These are phyloP conservation scores for Solanum corneliomulleri DNA, from an alignment of 257 asterid species.

Conservation along the genomic window DNA sequence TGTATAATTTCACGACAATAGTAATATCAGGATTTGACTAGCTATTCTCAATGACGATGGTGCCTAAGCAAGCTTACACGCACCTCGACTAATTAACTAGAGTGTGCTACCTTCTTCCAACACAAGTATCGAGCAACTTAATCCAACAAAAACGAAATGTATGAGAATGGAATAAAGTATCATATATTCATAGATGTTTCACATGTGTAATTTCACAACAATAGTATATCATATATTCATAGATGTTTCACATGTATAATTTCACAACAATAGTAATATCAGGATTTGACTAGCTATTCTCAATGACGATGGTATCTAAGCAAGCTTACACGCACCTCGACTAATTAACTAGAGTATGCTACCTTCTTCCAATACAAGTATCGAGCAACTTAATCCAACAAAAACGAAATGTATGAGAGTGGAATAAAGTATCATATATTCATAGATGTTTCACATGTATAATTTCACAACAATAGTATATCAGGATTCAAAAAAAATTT, in stretches of 20 bases:
- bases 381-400: not conserved
- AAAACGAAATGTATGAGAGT: not conserved
- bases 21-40: not conserved
- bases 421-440: not conserved
- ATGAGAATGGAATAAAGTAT: no score
- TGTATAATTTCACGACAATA: not conserved
- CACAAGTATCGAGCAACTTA: no score
- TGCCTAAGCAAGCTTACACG: no score
- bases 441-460: not conserved
- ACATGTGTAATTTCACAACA: not conserved
- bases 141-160: no score
- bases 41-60: no score
- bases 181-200: not conserved
- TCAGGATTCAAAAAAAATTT: not conserved
- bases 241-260: not conserved
- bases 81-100: no score
- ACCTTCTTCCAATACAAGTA: not conserved
- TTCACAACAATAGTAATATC: not conserved
- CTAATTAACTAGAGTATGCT: not conserved
- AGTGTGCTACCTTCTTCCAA: no score
- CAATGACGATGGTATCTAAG: not conserved
- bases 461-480: not conserved
- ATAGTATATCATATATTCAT: not conserved
- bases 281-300: not conserved
- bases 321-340: not conserved